A percentile compares a stretch with the other conserved stretches of the same genome.
phyloP scores from a whole-genome alignment of 352 stramenopile genomes.

The Blastocystis sp. region DNA sequence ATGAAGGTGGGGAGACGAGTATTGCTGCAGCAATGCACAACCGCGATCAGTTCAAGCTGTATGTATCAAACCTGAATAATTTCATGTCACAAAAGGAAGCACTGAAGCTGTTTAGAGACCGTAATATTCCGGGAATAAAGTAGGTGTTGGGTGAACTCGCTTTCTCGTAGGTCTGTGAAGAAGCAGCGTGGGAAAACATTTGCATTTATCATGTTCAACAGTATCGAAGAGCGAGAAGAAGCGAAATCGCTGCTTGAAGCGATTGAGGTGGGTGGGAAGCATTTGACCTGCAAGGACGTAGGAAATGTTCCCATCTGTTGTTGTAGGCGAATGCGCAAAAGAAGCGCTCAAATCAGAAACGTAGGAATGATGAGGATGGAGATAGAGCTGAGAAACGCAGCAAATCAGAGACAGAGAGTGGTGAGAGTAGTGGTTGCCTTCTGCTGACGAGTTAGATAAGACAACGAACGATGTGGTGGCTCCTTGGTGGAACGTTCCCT shows the following conservation, averaged over 20 bases:
- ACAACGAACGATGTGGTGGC: conserved; percentile 70
- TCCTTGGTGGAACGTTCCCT: conserved; percentile 73
- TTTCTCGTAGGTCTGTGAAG: conserved; percentile 48
- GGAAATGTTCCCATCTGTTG: background rate
- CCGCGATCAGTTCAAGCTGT: conserved; percentile 31
- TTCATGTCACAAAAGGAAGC: conserved; percentile 53
- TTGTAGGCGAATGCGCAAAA: conserved; percentile 46
- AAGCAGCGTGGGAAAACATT: conserved; percentile 55
- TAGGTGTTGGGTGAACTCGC: background rate
- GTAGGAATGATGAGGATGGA: background rate
- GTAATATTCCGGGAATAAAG: conserved; percentile 29
- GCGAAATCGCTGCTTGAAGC: background rate
- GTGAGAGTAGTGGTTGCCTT: background rate
- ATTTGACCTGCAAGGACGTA: conserved; percentile 41
- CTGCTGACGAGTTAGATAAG: background rate
- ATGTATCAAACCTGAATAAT: conserved; percentile 32
- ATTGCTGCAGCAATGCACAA: background rate
- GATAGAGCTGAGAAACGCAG: background rate
- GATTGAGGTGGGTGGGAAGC: conserved; percentile 33
- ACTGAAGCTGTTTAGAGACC: background rate
- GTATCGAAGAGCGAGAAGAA: conserved; percentile 15
- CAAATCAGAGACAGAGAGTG: background rate
- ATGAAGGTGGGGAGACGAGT: background rate
- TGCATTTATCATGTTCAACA: conserved; percentile 57
- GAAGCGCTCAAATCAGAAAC: background rate